A percentile compares a stretch with the other conserved stretches of the same genome.
Conservation (phyloP, 2,329 filamentous ascomycete species). For the Zasmidium angulare region DNA sequence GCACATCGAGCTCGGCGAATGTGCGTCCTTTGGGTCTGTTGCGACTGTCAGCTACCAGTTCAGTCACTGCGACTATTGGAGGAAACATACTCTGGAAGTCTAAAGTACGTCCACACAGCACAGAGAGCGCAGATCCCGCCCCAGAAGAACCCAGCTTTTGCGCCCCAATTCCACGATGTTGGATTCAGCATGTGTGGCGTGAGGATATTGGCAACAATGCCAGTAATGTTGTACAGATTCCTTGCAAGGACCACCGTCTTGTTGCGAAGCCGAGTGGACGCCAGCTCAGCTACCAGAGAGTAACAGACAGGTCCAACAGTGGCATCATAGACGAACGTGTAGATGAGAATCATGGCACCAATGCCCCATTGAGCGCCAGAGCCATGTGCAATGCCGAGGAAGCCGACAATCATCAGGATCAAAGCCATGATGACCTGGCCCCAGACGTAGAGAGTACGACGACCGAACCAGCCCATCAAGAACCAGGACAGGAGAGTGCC, state of each 20-base stretch:
- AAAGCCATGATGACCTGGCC: slow-evolving; percentile 23
- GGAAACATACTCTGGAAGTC: slow-evolving; percentile 40
- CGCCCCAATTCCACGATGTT: slow-evolving; percentile 18
- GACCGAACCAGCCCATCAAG: slow-evolving; percentile 39
- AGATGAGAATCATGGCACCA: slow-evolving; percentile 28
- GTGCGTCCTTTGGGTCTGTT: slow-evolving; percentile 37
- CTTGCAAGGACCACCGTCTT: slow-evolving; percentile 34
- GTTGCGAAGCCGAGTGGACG: slow-evolving; percentile 30
- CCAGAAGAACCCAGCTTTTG: slow-evolving; percentile 41
- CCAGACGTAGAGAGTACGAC: slow-evolving; percentile 41
- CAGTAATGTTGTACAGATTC: slow-evolving; percentile 30
- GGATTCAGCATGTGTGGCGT: slow-evolving; percentile 32
- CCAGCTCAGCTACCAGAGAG: slow-evolving; percentile 31
- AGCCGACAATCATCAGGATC: slow-evolving; percentile 28
- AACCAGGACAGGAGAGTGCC: slow-evolving; percentile 34
- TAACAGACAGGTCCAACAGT: slow-evolving; percentile 34
- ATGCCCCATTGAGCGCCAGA: slow-evolving; percentile 29
- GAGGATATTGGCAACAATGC: slow-evolving; percentile 27
- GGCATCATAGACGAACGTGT: slow-evolving; percentile 32
- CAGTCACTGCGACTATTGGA: neutral
- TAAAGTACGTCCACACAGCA: slow-evolving; percentile 45
- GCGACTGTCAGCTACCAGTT: neutral
- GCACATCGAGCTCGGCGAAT: slow-evolving; percentile 56
- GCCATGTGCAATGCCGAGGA: slow-evolving; percentile 18
- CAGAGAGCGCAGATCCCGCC: slow-evolving; percentile 37